Conservation (phyloP, 1,284 basidiomycete genomes). For the Cutaneotrichosporon cutaneum region DNA sequence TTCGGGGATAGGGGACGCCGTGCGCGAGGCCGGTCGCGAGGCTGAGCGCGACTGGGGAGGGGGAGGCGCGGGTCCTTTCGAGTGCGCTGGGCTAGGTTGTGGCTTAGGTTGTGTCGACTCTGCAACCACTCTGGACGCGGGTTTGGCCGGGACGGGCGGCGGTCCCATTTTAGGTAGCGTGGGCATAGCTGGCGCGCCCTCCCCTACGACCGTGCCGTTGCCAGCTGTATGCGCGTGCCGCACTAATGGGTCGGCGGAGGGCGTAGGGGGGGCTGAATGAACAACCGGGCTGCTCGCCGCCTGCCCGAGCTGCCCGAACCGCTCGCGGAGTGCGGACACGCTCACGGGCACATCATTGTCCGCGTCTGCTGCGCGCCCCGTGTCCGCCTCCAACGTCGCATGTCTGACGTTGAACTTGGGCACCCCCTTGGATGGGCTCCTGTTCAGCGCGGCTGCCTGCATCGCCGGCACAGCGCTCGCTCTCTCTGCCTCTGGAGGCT, state of each 20-base stretch:
- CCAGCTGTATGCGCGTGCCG: not conserved
- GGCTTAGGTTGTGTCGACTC: not conserved
- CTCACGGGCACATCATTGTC: not conserved
- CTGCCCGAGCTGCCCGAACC: not conserved
- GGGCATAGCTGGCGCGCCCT: not conserved
- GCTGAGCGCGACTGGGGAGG: constrained; percentile 1
- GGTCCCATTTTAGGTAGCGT: not conserved
- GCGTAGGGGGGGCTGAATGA: not conserved
- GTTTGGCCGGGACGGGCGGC: not conserved
- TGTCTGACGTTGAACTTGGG: not conserved
- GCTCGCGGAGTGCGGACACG: not conserved
- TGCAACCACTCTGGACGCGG: not conserved
- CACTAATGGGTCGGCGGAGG: not conserved
- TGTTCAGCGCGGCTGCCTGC: not conserved
- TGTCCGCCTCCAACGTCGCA: not conserved
- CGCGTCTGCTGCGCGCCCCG: not conserved
- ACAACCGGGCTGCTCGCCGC: not conserved
- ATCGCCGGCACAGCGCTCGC: not conserved
- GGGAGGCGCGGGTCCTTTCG: constrained; percentile 1
- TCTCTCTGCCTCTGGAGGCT: not conserved
- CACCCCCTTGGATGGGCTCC: not conserved
- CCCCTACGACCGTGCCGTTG: not conserved
- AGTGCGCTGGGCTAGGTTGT: not conserved
- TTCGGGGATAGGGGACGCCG: constrained; percentile 11
- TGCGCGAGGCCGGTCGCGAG: constrained; percentile 8